phyloP scores from a whole-genome alignment of 805 yeast genomes.

The Suhomyces faveliae region DNA sequence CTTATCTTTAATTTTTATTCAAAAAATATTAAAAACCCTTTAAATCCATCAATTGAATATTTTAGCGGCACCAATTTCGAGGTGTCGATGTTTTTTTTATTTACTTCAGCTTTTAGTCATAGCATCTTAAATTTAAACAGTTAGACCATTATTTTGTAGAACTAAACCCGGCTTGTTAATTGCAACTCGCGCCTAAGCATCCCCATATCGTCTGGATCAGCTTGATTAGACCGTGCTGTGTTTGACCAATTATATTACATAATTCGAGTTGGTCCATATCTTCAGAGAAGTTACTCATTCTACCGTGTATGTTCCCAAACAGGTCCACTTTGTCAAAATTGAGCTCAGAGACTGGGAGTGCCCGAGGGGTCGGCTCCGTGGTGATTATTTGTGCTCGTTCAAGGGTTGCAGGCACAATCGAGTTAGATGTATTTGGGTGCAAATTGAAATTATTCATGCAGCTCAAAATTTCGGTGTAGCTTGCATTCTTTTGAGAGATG shows the following conservation, averaged over 20 bases:
- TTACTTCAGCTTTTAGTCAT: conserved; percentile 8
- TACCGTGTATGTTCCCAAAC: background rate
- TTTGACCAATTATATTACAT: background rate
- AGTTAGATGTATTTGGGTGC: conserved; percentile 9
- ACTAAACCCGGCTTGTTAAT: background rate
- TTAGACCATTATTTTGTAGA: background rate
- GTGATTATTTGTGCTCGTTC: background rate
- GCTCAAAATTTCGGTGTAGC: background rate
- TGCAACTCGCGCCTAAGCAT: background rate
- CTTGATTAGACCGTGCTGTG: background rate
- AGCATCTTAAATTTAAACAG: background rate
- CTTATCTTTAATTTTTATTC: conserved; percentile 3
- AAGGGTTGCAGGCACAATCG: conserved; percentile 1
- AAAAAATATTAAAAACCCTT: background rate
- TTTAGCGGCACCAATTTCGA: background rate
- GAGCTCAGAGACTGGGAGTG: conserved; percentile 21
- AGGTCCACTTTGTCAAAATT: background rate
- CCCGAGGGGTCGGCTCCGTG: conserved; percentile 20
- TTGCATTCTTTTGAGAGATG: background rate
- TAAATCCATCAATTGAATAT: background rate
- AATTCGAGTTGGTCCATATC: background rate
- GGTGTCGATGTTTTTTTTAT: conserved; percentile 5
- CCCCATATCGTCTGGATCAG: background rate
- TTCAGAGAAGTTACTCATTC: background rate
- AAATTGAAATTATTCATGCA: background rate